Evolutionary conservation across 805 yeast species (phyloP), one percentile per base, ranked within the genome.

Genomic region (Starmerella cellae): DNA sequence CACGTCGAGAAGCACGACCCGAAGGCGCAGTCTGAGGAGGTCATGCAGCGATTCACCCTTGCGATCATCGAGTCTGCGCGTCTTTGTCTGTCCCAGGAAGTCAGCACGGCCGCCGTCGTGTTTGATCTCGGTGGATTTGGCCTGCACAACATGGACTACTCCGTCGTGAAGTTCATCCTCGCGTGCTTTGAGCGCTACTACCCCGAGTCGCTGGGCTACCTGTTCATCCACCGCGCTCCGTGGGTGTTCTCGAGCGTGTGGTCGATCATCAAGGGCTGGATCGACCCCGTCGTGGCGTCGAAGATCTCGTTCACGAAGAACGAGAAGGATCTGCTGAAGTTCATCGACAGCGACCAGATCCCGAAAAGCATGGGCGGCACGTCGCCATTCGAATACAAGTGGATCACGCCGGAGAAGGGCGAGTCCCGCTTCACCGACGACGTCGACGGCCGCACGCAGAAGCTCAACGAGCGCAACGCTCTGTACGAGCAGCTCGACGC

Each of bases 201-300:
- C 60, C 98, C 98, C 1, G 98, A 91, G 63, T 79, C 83, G 32
- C 70, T 91, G 46, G 95, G 95, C 16, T 74, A 73, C 43, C 65
- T 91, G 41, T 71, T 84, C 51, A 80, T 91, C 47, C 94, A 84
- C 65, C 81, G 82, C 54, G 96, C 98, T 0, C 98, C 98, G 22
- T 85, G 96, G 97, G 75, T 91, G 42, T 91, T 91, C 65, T 75
- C 82, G 39, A 88, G 95, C 20, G 82, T 88, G 46, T 91, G 98
- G 97, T 80, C 78, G 52, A 74, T 88, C 52, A 76, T 91, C 54
- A 84, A 83, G 61, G 77, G 79, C 54, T 88, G 96, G 97, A 68
- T 88, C 44, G 97, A 91, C 59, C 97, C 97, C 2, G 95, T 83
- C 20, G 96, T 88, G 42, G 94, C 95, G 0, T 70, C 88, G 21